Evolutionary conservation across 1,284 basidiomycete genomes (phyloP), one percentile per base, ranked within the genome.

Genomic region (Sphagnurus paluster): DNA sequence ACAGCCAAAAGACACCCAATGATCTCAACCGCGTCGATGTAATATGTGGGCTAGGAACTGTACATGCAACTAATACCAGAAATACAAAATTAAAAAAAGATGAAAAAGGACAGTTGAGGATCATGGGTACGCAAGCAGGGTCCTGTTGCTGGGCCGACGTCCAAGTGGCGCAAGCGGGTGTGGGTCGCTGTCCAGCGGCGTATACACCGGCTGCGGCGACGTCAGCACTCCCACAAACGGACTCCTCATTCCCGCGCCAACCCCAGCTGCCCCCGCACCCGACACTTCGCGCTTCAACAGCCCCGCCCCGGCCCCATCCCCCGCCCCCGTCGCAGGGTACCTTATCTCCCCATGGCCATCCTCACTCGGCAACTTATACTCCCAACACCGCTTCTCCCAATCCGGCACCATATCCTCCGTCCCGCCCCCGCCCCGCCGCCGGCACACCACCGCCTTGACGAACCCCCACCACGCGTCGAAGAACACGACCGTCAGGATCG

Each of bases 391-490:
- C 53, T 75, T 77, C 57, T 79, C 72, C 76, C 78, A 80, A 65
- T 87, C 84, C 2, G 77, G 76, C 33, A 83, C 68, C 61, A 87
- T 63, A 48, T 79, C 73, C 60, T 85, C 83, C 23, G 62, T 62
- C 25, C 68, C 69, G 14, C 61, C 62, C 13, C 57, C 45, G 9
- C 53, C 60, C 50, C 62, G 62, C 45, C 65, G 67, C 36, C 77
- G 70, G 39, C 72, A 69, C 33, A 76, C 40, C 38, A 76, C 54
- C 41, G 79, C 80, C 32, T 70, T 66, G 43, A 83, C 41, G 61
- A 84, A 79, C 17, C 72, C 68, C 71, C 74, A 80, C 74, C 82
- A 80, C 20, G 77, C 72, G 61, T 87, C 83, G 63, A 83, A 86
- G 64, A 82, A 86, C 33, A 82, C 71, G 42, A 78, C 65, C 8